Evolutionary conservation across 2,329 filamentous ascomycete species (phyloP).

Genomic region (Aspergillus eucalypticola): DNA sequence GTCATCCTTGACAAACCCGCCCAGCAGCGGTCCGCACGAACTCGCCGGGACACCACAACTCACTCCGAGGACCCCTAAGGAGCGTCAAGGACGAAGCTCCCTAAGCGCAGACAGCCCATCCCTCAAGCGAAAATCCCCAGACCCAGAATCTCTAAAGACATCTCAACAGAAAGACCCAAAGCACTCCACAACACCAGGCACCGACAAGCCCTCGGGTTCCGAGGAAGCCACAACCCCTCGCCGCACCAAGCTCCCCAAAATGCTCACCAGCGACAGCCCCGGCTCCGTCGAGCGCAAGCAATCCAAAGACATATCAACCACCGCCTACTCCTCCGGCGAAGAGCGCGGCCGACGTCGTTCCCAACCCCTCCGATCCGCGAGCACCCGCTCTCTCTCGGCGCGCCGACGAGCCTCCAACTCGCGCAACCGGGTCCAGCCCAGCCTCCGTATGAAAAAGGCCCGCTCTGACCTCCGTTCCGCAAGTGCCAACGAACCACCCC

Average conservation of each 20-base stretch:
- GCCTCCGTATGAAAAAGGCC: conserved; percentile 27
- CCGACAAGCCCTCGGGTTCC: conserved; percentile 19
- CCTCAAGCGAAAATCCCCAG: conserved; percentile 38
- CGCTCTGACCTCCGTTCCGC: conserved; percentile 24
- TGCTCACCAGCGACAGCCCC: conserved; percentile 33
- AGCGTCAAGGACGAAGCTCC: conserved; percentile 16
- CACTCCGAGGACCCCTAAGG: background rate
- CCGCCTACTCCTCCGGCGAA: conserved; percentile 10
- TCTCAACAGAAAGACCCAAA: conserved; percentile 9
- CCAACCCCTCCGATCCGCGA: conserved; percentile 21
- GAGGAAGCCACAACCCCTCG: conserved; percentile 24
- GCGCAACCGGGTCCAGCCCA: conserved; percentile 17
- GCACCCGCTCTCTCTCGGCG: conserved; percentile 20
- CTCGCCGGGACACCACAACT: background rate
- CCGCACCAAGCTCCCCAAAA: conserved; percentile 35
- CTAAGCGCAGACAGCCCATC: conserved; percentile 34
- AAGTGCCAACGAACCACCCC: conserved; percentile 8
- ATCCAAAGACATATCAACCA: conserved; percentile 1
- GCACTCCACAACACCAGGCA: background rate
- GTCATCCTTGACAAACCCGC: conserved; percentile 1
- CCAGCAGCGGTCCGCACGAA: background rate
- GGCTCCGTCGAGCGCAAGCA: conserved; percentile 36
- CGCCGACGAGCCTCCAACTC: conserved; percentile 22
- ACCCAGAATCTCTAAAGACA: conserved; percentile 27
- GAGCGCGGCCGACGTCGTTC: conserved; percentile 21